Conservation (phyloP, 768 basidiomycete genomes). For the Russula sp. region DNA sequence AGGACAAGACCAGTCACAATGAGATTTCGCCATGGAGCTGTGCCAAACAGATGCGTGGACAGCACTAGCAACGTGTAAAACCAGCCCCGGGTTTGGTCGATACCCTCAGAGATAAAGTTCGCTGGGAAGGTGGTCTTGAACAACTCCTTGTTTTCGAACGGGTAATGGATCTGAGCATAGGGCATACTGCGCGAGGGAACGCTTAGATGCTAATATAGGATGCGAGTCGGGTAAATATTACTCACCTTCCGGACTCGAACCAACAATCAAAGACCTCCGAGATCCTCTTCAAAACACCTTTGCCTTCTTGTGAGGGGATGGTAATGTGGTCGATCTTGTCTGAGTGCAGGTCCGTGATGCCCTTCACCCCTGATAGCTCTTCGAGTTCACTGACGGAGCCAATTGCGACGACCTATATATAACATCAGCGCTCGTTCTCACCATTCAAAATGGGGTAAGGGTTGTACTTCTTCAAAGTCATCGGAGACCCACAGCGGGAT, state of each 20-base stretch:
- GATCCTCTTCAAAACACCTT: slow-evolving; percentile 78
- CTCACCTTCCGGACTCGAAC: slow-evolving; percentile 98
- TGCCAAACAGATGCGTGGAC: slow-evolving; percentile 90
- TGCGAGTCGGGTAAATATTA: background rate
- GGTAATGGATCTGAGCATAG: slow-evolving; percentile 94
- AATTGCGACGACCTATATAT: slow-evolving; percentile 28
- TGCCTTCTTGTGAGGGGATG: slow-evolving; percentile 86
- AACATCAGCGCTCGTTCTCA: background rate
- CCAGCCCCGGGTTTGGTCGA: slow-evolving; percentile 99
- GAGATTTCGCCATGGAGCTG: slow-evolving; percentile 96
- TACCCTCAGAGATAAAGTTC: slow-evolving; percentile 95
- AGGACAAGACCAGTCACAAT: slow-evolving; percentile 95
- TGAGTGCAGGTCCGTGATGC: slow-evolving; percentile 85
- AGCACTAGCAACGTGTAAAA: slow-evolving; percentile 97
- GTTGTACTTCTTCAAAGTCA: slow-evolving; percentile 75
- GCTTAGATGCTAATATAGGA: background rate
- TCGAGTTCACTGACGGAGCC: slow-evolving; percentile 88
- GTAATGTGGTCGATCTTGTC: slow-evolving; percentile 95
- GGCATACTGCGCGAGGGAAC: slow-evolving; percentile 73
- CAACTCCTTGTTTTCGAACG: slow-evolving; percentile 90
- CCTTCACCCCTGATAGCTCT: slow-evolving; percentile 70
- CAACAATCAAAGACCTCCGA: slow-evolving; percentile 99
- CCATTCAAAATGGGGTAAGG: background rate
- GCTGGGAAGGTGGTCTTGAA: slow-evolving; percentile 88
- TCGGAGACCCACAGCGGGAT: slow-evolving; percentile 95